Conservation (phyloP, 2,329 filamentous ascomycete genomes). For the Xylariaceae sp. region DNA sequence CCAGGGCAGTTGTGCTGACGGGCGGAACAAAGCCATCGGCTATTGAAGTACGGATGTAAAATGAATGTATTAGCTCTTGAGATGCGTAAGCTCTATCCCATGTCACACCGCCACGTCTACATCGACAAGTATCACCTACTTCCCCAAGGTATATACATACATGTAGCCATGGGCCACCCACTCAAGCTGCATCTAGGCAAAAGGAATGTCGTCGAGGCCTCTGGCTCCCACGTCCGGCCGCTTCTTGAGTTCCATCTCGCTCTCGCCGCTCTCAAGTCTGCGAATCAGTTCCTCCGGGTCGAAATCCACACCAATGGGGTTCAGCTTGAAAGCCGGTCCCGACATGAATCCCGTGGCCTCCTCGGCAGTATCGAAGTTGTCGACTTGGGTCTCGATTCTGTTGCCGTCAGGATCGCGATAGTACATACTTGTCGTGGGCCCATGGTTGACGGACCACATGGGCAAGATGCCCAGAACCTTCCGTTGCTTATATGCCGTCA, state of each 20-base stretch:
- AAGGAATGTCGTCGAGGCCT: conserved; percentile 11
- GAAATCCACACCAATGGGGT: conserved; percentile 44
- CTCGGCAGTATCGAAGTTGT: conserved; percentile 38
- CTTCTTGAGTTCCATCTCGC: conserved; percentile 27
- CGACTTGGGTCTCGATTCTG: conserved; percentile 45
- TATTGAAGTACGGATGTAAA: no score
- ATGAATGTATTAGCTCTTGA: no score
- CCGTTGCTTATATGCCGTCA: conserved; percentile 36
- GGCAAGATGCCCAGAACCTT: conserved; percentile 38
- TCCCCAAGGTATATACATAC: no score
- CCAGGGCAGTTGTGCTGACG: no score
- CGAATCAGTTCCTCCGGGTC: conserved; percentile 42
- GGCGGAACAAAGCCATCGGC: no score
- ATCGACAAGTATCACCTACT: no score
- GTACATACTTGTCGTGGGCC: conserved; percentile 46
- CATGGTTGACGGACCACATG: conserved; percentile 46
- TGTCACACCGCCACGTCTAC: no score
- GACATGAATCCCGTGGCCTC: conserved; percentile 42
- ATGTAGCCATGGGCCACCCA: no score
- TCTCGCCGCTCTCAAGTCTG: conserved; percentile 24
- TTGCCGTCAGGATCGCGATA: conserved; percentile 50
- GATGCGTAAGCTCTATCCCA: no score
- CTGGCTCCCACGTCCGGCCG: conserved; percentile 25
- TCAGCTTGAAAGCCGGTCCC: conserved; percentile 35
- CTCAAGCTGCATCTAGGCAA: background rate